These are phyloP conservation scores for Candida vaughaniae DNA, from an alignment of 805 yeast species.

Conservation along the genomic window DNA sequence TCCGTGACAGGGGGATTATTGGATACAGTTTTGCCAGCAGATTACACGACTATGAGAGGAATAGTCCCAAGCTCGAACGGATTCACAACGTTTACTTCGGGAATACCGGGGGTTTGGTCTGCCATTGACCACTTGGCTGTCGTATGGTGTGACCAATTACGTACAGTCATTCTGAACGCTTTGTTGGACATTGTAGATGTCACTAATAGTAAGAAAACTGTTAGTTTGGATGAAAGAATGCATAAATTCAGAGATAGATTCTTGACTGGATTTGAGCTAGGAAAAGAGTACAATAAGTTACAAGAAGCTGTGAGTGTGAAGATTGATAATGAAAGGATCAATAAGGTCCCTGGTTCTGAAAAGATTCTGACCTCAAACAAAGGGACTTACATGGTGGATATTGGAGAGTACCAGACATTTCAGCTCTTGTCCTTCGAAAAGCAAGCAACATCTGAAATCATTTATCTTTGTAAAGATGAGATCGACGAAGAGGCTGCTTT, in stretches of 20 bases:
- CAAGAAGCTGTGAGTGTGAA: not conserved
- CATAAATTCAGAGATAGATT: conserved; percentile 44
- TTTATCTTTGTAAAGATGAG: conserved; percentile 4
- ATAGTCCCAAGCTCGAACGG: conserved; percentile 75
- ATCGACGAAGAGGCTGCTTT: not conserved
- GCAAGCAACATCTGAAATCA: not conserved
- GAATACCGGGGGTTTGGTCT: conserved; percentile 90
- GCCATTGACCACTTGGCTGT: conserved; percentile 93
- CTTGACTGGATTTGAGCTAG: conserved; percentile 61
- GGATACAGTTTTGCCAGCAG: conserved; percentile 85
- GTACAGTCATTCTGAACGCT: conserved; percentile 58
- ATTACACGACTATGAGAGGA: conserved; percentile 74
- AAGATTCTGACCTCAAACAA: conserved; percentile 5
- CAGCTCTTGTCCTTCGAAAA: conserved; percentile 1
- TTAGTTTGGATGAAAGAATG: conserved; percentile 58
- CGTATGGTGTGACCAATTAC: conserved; percentile 92
- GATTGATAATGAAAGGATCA: conserved; percentile 9
- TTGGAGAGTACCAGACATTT: conserved; percentile 3
- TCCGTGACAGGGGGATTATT: conserved; percentile 88
- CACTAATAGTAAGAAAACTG: conserved; percentile 47
- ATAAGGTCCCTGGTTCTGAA: conserved; percentile 16
- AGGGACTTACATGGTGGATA: not conserved
- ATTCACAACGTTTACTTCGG: conserved; percentile 77
- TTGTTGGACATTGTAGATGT: conserved; percentile 61
- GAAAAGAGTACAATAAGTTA: not conserved